Conservation (phyloP, 2,329 filamentous ascomycete species). For the Neofusicoccum ribis region DNA sequence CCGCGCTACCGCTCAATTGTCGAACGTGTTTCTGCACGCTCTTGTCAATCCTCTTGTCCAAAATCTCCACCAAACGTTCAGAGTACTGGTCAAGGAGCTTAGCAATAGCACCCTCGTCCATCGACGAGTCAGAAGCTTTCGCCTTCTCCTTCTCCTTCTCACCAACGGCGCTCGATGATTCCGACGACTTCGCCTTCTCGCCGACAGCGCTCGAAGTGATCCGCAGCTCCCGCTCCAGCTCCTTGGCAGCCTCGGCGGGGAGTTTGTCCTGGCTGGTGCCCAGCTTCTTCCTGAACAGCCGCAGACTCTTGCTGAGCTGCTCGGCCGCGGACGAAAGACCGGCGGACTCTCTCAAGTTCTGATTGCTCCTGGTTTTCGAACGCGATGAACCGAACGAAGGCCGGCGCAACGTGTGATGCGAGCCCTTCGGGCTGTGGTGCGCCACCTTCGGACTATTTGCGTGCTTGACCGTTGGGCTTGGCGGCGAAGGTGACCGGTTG, state of each 20-base stretch:
- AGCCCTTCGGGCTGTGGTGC: conserved; percentile 14
- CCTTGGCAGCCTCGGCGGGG: conserved; percentile 47
- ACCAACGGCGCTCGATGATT: not conserved
- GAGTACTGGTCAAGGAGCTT: conserved; percentile 75
- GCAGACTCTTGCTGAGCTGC: conserved; percentile 57
- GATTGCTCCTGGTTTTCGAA: conserved; percentile 11
- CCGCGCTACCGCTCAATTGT: conserved; percentile 33
- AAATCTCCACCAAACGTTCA: conserved; percentile 67
- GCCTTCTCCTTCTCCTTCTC: not conserved
- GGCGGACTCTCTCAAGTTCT: conserved; percentile 6
- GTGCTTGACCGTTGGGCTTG: conserved; percentile 27
- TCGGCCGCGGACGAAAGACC: conserved; percentile 44
- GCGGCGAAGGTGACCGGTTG: conserved; percentile 44
- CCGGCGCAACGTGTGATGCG: conserved; percentile 4
- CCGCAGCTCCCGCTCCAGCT: conserved; percentile 59
- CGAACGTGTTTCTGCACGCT: conserved; percentile 38
- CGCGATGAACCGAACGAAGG: conserved; percentile 12
- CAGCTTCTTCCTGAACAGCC: conserved; percentile 61
- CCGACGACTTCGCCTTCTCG: conserved; percentile 35
- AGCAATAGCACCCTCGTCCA: conserved; percentile 46
- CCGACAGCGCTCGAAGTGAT: conserved; percentile 47
- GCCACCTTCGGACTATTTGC: not conserved
- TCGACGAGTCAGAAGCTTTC: not conserved
- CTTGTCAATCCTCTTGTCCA: conserved; percentile 67
- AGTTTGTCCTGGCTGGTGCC: conserved; percentile 50